Percentiles rank a stretch among this genome's conserved stretches.
Conservation (phyloP, 768 basidiomycete genomes). For the Termitomyces sp. region DNA sequence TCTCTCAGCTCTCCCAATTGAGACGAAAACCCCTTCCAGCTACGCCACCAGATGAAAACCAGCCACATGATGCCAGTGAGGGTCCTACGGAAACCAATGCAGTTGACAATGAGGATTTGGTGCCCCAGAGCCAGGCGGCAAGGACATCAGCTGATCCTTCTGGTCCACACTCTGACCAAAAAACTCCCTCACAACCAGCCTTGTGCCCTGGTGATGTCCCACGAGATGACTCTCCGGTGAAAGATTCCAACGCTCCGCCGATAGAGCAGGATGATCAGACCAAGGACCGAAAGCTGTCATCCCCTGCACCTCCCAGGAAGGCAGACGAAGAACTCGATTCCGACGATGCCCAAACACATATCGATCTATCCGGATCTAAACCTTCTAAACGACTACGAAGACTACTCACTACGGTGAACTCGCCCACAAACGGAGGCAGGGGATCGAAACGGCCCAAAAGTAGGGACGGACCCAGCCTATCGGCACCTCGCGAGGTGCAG, state of each 20-base stretch:
- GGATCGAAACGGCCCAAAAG: too few species aligned
- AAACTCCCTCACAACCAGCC: not conserved
- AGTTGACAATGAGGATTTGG: not conserved
- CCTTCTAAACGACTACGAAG: too few species aligned
- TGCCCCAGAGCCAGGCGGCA: not conserved
- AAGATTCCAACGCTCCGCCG: not conserved
- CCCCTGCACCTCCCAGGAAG: not conserved
- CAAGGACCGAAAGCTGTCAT: not conserved
- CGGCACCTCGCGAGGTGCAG: not conserved
- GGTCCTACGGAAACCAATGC: too few species aligned
- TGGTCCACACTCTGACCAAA: too few species aligned
- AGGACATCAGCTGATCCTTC: not conserved
- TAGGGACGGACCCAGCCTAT: not conserved
- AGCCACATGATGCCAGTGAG: not conserved
- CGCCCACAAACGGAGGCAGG: too few species aligned
- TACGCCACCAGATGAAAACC: not conserved
- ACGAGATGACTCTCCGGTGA: not conserved
- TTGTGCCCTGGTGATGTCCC: not conserved
- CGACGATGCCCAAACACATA: slow-evolving; percentile 13
- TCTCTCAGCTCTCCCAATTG: slow-evolving; percentile 16
- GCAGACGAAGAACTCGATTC: slow-evolving; percentile 6
- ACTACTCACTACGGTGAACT: too few species aligned
- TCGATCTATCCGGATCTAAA: not conserved
- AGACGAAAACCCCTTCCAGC: not conserved
- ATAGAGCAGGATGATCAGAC: not conserved